phyloP scores from a whole-genome alignment of 345 rosid genomes.

The Populus davidiana region DNA sequence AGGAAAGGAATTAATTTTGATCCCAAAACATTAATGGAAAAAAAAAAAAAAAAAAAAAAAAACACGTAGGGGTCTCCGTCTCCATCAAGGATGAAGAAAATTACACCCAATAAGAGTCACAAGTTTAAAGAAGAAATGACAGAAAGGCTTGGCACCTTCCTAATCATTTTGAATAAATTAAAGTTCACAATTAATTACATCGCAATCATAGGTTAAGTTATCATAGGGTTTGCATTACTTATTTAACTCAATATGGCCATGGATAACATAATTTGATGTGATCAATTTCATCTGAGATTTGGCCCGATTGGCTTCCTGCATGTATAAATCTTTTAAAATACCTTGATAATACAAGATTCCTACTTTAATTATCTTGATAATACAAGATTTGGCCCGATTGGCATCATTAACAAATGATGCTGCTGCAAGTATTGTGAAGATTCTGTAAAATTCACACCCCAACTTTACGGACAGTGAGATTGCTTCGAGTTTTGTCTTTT shows the following conservation, averaged over 20 bases:
- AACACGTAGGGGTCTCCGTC: not conserved
- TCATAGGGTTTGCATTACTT: not conserved
- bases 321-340: not conserved
- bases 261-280: not conserved
- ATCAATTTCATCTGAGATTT: not conserved
- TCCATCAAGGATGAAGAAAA: not conserved
- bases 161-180: no score
- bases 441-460: not conserved
- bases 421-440: not conserved
- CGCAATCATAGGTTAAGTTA: no score
- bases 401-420: no score
- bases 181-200: no score
- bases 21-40: no score
- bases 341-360: not conserved
- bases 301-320: not conserved
- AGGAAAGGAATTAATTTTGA: no score
- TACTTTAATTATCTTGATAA: not conserved
- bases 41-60: no score
- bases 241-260: no score
- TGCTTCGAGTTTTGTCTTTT: not conserved
- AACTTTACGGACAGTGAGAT: not conserved
- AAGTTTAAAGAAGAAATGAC: not conserved
- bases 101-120: not conserved
- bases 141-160: no score
- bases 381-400: not conserved